Percentiles rank a stretch among this genome's conserved stretches.
phyloP scores from a whole-genome alignment of 495 filamentous ascomycete genomes.

The Talaromyces ruber region DNA sequence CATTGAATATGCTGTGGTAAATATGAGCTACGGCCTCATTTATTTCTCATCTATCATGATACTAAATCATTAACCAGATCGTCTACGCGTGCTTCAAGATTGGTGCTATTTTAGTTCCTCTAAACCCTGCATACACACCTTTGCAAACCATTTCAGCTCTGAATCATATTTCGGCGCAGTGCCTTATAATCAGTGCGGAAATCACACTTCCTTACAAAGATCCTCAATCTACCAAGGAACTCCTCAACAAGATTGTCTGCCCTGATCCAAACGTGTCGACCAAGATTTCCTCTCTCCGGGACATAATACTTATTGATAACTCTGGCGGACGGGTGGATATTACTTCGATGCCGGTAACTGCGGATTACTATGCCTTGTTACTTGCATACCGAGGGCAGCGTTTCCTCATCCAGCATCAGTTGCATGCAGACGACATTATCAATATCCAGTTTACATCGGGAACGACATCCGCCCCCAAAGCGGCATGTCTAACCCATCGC shows the following conservation, averaged over 20 bases:
- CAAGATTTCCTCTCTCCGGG: not conserved
- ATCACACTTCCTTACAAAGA: not conserved
- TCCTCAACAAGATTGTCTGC: not conserved
- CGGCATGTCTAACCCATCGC: constrained; percentile 68
- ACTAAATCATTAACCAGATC: not conserved
- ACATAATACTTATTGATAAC: not conserved
- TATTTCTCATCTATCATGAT: not conserved
- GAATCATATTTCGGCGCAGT: not conserved
- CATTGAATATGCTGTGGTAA: not conserved
- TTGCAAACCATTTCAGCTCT: not conserved
- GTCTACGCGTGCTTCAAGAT: not conserved
- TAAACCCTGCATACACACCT: not conserved
- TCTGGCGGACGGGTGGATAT: not conserved
- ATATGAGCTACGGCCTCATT: not conserved
- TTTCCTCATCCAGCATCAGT: not conserved
- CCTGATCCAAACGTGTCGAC: not conserved
- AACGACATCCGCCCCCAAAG: constrained; percentile 72
- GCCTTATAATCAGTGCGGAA: not conserved
- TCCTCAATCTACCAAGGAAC: not conserved
- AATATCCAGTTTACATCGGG: constrained; percentile 86
- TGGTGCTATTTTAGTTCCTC: not conserved
- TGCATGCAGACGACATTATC: constrained; percentile 55
- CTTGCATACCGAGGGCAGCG: not conserved
- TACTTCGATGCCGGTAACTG: not conserved
- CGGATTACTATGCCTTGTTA: not conserved